Evolutionary conservation across 2,329 filamentous ascomycete species (phyloP).

Genomic region (Penicillium sp.): DNA sequence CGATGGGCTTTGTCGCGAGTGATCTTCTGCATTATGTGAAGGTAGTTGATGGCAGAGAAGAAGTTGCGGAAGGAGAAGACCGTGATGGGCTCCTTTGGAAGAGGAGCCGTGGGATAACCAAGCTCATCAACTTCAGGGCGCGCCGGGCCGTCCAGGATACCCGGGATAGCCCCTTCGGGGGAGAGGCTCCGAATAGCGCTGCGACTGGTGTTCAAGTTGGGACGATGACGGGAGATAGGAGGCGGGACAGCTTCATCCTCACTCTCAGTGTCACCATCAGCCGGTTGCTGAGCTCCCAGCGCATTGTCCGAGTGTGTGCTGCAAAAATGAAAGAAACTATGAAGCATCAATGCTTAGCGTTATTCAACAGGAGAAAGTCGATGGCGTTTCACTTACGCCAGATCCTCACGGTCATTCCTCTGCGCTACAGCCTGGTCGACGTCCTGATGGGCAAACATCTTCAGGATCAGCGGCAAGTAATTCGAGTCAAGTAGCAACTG

Average conservation of each 20-base stretch:
- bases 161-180: conserved; percentile 29
- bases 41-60: conserved; percentile 91
- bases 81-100: conserved; percentile 73
- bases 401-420: conserved; percentile 77
- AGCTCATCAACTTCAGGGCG: conserved; percentile 77
- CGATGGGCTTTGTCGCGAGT: conserved; percentile 95
- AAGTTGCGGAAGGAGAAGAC: conserved; percentile 93
- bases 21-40: conserved; percentile 96
- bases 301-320: conserved; percentile 68
- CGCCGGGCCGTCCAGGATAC: conserved; percentile 31
- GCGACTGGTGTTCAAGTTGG: conserved; percentile 32
- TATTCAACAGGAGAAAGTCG: background rate
- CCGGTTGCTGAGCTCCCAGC: conserved; percentile 37
- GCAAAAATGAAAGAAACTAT: conserved; percentile 89
- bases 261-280: conserved; percentile 41
- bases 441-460: conserved; percentile 92
- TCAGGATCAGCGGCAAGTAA: conserved; percentile 88
- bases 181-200: conserved; percentile 30
- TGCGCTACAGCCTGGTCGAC: conserved; percentile 87
- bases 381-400: conserved; percentile 60
- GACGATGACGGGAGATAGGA: conserved; percentile 68
- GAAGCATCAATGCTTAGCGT: background rate
- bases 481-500: conserved; percentile 93
- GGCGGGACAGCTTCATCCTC: conserved; percentile 81
- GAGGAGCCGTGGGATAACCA: conserved; percentile 71